phyloP scores from a whole-genome alignment of 2,329 filamentous ascomycete species.

The Saccharata proteae region DNA sequence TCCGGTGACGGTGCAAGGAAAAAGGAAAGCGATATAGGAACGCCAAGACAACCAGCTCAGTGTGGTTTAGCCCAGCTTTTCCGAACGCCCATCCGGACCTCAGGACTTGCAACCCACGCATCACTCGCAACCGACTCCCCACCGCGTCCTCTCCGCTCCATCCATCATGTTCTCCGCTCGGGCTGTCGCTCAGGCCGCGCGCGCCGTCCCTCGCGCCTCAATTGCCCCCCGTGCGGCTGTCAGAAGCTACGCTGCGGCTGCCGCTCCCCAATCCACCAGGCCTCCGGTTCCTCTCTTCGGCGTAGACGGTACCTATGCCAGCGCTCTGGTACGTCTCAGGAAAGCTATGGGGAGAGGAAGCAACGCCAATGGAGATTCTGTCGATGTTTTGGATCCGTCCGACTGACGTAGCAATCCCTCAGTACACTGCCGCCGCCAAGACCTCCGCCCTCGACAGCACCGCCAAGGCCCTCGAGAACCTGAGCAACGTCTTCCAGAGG shows the following conservation, averaged over 20 bases:
- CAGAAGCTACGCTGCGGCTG: conserved; percentile 67
- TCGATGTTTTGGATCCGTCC: too few species aligned
- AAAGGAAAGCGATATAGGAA: too few species aligned
- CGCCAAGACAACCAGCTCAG: too few species aligned
- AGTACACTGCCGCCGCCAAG: conserved; percentile 97
- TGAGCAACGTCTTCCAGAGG: conserved; percentile 62
- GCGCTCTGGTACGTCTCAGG: conserved; percentile 70
- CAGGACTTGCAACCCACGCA: conserved; percentile 3
- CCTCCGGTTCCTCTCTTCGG: conserved; percentile 87
- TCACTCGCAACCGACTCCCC: conserved; percentile 4
- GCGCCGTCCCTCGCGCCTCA: conserved; percentile 41
- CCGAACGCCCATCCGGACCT: conserved; percentile 6
- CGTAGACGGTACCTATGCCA: conserved; percentile 95
- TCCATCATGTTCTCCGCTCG: conserved; percentile 43
- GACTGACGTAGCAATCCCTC: conserved; percentile 8
- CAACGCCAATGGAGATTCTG: conserved; percentile 5
- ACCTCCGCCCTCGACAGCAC: conserved; percentile 72
- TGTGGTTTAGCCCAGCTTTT: too few species aligned
- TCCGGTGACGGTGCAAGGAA: too few species aligned
- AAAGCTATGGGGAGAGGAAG: not conserved
- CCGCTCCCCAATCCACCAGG: conserved; percentile 52
- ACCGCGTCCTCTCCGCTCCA: conserved; percentile 9
- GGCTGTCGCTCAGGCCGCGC: conserved; percentile 44
- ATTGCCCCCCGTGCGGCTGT: conserved; percentile 48
- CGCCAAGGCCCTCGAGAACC: conserved; percentile 62